Evolutionary conservation across 805 yeast species (phyloP).

Genomic region (Yamadazyma insecticola): DNA sequence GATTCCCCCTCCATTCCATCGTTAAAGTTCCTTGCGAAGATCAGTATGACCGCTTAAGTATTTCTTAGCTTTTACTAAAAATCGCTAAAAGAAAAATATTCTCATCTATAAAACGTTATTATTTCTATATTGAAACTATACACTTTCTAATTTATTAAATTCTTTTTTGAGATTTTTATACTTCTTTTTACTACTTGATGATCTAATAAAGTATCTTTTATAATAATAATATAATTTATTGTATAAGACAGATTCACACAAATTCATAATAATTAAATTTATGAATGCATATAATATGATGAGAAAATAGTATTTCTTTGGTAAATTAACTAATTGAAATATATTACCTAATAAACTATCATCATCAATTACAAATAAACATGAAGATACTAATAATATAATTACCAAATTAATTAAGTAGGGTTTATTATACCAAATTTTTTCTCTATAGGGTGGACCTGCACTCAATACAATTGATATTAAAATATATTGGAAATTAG

Average conservation of each 20-base stretch:
- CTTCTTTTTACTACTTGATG: constrained; percentile 30
- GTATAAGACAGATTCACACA: constrained; percentile 44
- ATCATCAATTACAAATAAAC: constrained; percentile 52
- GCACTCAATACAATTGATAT: constrained; percentile 79
- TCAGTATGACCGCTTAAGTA: too few species aligned
- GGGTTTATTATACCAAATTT: constrained; percentile 61
- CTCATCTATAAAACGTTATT: too few species aligned
- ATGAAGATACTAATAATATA: constrained; percentile 46
- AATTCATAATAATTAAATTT: constrained; percentile 46
- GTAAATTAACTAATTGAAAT: constrained; percentile 70
- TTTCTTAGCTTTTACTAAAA: too few species aligned
- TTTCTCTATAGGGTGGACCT: constrained; percentile 91
- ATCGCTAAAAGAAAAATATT: too few species aligned
- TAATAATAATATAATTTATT: constrained; percentile 16
- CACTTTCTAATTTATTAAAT: constrained; percentile 2
- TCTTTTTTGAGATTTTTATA: constrained; percentile 32
- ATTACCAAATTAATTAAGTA: constrained; percentile 58
- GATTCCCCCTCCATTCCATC: too few species aligned
- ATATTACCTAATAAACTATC: constrained; percentile 55
- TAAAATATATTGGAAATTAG: constrained; percentile 86
- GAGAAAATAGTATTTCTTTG: constrained; percentile 45
- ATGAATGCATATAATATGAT: constrained; percentile 42
- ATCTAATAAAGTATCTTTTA: constrained; percentile 2
- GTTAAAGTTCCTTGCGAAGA: too few species aligned
- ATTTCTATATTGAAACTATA: too few species aligned